Base-by-base conservation (phyloP, 202 grass and related monocot genomes). In the Panicum hallii region DNA sequence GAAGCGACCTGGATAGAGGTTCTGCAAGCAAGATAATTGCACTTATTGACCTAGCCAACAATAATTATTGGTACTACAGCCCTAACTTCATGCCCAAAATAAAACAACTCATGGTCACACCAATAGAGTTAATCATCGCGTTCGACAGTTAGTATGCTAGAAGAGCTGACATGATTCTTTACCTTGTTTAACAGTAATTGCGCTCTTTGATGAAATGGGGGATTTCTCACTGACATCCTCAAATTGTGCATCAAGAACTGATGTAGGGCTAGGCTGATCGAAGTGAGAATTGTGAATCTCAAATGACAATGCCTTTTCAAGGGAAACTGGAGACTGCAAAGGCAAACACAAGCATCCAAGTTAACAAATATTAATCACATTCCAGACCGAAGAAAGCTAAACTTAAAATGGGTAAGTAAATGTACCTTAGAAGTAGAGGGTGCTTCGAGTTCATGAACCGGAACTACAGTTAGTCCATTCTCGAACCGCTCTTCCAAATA, bases 231-330 rank as follows among this genome's bases (percentile, higher is more conserved):
- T 88, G 44, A 34, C 57, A 76, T 90, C 90, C 14, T 95, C 90
- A 78, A 91, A 90, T 60, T 82, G 22, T 68, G 78, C 34, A 60
- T 92, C 90, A 81, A 94, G 85, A 90, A 95, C 85, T 41, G 93
- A 95, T 78, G 90, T 95, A 57, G 93, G 93, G 77, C 90, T 95
- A 16, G 93, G 93, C 67, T 95, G 89, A 65, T 94, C 84, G 52
- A 86, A 87, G 64, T 81, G 90, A 6, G 70, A 81, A 48, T 70
- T 89, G 56, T 70, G 79, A 68, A 90, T 87, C 70, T 88, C 89
- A 81, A 88, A 85, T 70, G 82, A 88, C 65, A 67, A 80, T 66
- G 82, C 38, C 84, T 85, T 97, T 87, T 86, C 68, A 57, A 79
- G 75, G 72, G 87, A 80, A 85, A 74, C 72, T 58, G 75, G 71